Base-by-base conservation (phyloP, 352 stramenopile genomes). In the Phytophthora litchii region DNA sequence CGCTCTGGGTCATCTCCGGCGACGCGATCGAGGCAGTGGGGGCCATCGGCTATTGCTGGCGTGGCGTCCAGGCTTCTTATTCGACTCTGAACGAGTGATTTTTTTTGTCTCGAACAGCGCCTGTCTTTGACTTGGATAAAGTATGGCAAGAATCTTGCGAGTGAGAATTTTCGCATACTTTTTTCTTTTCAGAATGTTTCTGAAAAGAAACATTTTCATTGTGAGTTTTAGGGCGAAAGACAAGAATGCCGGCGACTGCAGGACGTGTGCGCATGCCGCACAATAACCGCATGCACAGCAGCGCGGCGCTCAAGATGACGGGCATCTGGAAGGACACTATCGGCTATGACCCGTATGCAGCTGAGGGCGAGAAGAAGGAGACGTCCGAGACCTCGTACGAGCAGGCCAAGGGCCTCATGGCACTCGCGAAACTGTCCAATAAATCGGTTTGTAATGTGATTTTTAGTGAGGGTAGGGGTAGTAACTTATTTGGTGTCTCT, bases 291-390 rank as follows among this genome's bases (percentile, higher is more conserved):
- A 96, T 99, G 81, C 92, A 94, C 67, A 98, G 92, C 47, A 96
- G 83, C 52, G 81, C 82, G 29, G 80, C 94, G 52, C 86, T 99
- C 7, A 94, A 98, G 81, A 98, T 97, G 76, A 97, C 83, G 37
- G 94, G 92, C 20, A 99, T 98, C 37, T 99, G 95, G 96, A 97
- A 88, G 54, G 95, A 98, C 58, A 98, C 95, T 3, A 99, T 99
- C 67, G 95, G 95, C 44, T 97, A 98, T 51, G 94, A 98, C 76
- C 94, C 94, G 13, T 98, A 98, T 60, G 94, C 95, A 2, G 80
- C 78, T 35, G 71, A 82, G 27, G 61, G 81, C 41, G 76, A 88
- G 42, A 75, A 86, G 44, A 68, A 82, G 14, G 74, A 76, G 29
- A 70, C 94, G 31, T 81, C 74, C 2, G 83, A 91, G 38, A 77